Evolutionary conservation across 2,329 filamentous ascomycete species (phyloP).

Genomic region (Aquanectria penicillioides): DNA sequence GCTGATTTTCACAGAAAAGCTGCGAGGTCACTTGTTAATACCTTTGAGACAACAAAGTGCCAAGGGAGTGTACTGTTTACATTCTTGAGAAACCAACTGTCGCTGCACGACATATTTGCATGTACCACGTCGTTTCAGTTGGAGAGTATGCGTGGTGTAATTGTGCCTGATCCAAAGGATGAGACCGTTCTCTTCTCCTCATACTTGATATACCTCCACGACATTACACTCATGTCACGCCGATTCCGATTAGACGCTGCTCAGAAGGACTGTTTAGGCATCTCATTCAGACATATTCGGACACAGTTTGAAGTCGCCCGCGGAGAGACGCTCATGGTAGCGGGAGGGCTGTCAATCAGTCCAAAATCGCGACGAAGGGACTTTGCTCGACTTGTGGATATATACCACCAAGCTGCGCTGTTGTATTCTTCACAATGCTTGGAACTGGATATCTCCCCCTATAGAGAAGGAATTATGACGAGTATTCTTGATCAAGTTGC

Average conservation of each 20-base stretch:
- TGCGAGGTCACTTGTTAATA: constrained; percentile 42
- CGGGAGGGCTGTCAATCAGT: background rate
- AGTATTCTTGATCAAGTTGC: constrained; percentile 11
- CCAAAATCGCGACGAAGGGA: constrained; percentile 8
- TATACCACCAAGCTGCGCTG: constrained; percentile 18
- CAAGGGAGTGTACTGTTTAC: constrained; percentile 36
- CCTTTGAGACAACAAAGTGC: constrained; percentile 36
- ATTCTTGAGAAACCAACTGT: constrained; percentile 43
- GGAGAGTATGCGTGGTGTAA: constrained; percentile 15
- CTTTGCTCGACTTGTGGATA: constrained; percentile 15
- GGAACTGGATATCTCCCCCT: background rate
- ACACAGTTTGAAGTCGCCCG: constrained; percentile 16
- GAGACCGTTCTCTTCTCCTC: constrained; percentile 7
- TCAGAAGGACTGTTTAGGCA: background rate
- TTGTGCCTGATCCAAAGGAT: constrained; percentile 8
- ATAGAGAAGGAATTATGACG: background rate
- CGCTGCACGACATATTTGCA: constrained; percentile 41
- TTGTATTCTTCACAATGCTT: constrained; percentile 12
- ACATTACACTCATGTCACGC: constrained; percentile 20
- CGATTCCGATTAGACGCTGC: background rate
- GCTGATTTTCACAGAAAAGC: constrained; percentile 43
- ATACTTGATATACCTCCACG: constrained; percentile 13
- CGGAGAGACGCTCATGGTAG: constrained; percentile 20
- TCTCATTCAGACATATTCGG: constrained; percentile 4
- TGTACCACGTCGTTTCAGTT: constrained; percentile 37